Conservation (phyloP, 2,329 filamentous ascomycete species). For the Diaporthe batatas region DNA sequence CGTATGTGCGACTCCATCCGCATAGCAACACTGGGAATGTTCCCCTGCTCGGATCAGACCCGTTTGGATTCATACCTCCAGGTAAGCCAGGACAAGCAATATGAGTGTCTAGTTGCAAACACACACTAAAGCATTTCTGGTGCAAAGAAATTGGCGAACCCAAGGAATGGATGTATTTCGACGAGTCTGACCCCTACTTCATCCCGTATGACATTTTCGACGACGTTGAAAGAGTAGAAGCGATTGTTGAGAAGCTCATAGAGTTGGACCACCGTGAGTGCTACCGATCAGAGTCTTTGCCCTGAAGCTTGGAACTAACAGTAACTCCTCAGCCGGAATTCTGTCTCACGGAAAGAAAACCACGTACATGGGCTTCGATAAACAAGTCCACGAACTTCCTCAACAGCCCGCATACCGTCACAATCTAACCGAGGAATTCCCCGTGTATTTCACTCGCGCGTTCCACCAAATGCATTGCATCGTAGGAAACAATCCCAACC, state of each 20-base stretch:
- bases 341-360: neutral
- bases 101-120: neutral
- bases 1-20: neutral
- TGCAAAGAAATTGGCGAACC: neutral
- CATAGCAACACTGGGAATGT: neutral
- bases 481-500: neutral
- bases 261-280: neutral
- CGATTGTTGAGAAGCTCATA: constrained; percentile 1
- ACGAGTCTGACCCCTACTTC: neutral
- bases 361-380: constrained; percentile 1
- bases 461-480: constrained; percentile 4
- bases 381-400: neutral
- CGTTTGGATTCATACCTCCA: neutral
- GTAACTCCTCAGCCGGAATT: neutral
- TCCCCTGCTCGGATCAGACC: neutral
- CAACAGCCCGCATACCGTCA: neutral
- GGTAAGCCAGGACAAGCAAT: neutral
- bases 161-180: neutral
- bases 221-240: neutral
- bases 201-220: neutral
- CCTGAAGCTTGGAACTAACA: neutral
- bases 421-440: neutral
- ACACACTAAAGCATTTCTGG: neutral
- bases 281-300: neutral
- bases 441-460: constrained; percentile 2